phyloP scores from a whole-genome alignment of 1,284 basidiomycete genomes.

The Xerocomus subilludens region DNA sequence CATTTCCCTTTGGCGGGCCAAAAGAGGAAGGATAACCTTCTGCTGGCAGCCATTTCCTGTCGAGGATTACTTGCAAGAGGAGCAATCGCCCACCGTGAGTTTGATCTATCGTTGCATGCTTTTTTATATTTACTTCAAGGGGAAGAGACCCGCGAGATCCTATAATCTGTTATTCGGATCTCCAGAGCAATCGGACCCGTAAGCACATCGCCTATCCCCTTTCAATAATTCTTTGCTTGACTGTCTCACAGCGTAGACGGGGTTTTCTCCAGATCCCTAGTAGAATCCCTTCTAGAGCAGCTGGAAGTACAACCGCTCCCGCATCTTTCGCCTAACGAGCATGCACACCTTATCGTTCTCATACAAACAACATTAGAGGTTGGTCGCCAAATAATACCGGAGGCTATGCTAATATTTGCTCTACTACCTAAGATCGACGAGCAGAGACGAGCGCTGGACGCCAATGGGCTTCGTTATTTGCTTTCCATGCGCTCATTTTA shows the following conservation, averaged over 20 bases:
- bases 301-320: slow-evolving; percentile 74
- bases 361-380: slow-evolving; percentile 91
- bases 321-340: slow-evolving; percentile 79
- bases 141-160: slow-evolving; percentile 49
- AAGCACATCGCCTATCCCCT: slow-evolving; percentile 39
- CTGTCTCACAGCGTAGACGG: slow-evolving; percentile 59
- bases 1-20: slow-evolving; percentile 67
- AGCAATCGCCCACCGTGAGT: slow-evolving; percentile 41
- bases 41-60: slow-evolving; percentile 63
- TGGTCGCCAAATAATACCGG: slow-evolving; percentile 30
- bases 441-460: slow-evolving; percentile 85
- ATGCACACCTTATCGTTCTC: slow-evolving; percentile 80
- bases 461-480: slow-evolving; percentile 90
- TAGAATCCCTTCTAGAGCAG: slow-evolving; percentile 70
- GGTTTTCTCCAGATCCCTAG: slow-evolving; percentile 70
- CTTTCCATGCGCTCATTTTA: slow-evolving; percentile 89
- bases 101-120: neutral
- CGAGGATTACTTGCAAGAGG: slow-evolving; percentile 64
- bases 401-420: slow-evolving; percentile 11
- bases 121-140: slow-evolving; percentile 30
- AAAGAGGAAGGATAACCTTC: slow-evolving; percentile 45
- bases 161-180: slow-evolving; percentile 63
- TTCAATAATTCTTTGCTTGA: slow-evolving; percentile 1
- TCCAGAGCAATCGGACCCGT: slow-evolving; percentile 58
- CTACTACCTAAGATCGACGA: slow-evolving; percentile 74